Conservation (phyloP, 768 basidiomycete species). For the Podaxis sp. region DNA sequence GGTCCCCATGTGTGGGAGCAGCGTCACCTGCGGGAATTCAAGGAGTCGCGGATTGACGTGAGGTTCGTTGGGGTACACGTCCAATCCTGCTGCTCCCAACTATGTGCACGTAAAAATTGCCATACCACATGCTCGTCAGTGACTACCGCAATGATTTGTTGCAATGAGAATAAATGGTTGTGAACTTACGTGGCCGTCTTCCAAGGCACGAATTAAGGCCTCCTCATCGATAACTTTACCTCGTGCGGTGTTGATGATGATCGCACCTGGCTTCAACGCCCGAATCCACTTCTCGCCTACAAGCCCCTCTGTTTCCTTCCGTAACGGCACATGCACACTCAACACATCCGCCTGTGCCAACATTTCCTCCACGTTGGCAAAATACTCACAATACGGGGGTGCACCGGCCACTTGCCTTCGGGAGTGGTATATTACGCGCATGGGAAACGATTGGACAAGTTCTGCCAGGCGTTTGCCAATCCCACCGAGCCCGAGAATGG, state of each 20-base stretch:
- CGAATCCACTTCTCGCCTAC: constrained; percentile 76
- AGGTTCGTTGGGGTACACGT: constrained; percentile 86
- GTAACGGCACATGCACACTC: constrained; percentile 81
- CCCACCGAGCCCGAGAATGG: constrained; percentile 73
- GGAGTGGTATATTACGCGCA: constrained; percentile 84
- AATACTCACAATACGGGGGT: constrained; percentile 77
- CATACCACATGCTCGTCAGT: not conserved
- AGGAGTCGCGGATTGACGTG: constrained; percentile 73
- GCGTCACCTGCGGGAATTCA: constrained; percentile 75
- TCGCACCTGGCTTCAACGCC: constrained; percentile 68
- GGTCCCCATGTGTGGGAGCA: constrained; percentile 92
- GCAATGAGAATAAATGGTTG: not conserved
- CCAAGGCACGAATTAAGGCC: constrained; percentile 79
- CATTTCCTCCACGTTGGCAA: constrained; percentile 56
- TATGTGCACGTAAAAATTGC: constrained; percentile 11
- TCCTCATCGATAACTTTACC: constrained; percentile 88
- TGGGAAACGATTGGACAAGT: constrained; percentile 75
- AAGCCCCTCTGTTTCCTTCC: constrained; percentile 64
- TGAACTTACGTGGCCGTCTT: constrained; percentile 77
- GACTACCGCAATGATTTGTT: not conserved
- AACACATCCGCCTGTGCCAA: constrained; percentile 74
- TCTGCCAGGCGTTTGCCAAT: constrained; percentile 70
- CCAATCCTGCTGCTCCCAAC: constrained; percentile 78
- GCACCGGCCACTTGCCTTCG: constrained; percentile 52
- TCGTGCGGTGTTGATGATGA: constrained; percentile 86